Evolutionary conservation across 495 filamentous ascomycete species (phyloP).

Genomic region (Penicillium silybi): DNA sequence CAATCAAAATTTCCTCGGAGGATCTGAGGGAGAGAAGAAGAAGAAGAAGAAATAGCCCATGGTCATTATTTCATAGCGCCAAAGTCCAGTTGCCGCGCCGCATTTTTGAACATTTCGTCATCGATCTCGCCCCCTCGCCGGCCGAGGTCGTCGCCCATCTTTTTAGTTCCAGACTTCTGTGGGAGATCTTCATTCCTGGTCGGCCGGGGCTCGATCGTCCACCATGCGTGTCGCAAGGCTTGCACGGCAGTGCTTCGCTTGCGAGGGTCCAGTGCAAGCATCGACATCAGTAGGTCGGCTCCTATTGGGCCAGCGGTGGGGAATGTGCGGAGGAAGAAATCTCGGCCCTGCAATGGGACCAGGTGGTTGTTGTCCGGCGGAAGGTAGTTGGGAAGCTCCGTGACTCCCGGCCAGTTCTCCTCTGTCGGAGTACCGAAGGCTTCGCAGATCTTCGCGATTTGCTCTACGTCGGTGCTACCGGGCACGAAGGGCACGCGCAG

Average conservation of each 20-base stretch:
- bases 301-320: constrained; percentile 74
- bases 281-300: constrained; percentile 81
- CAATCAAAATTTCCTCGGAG: not conserved
- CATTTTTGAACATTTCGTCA: constrained; percentile 60
- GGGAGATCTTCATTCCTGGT: constrained; percentile 82
- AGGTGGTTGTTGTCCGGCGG: constrained; percentile 47
- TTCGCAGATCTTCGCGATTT: constrained; percentile 74
- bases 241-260: constrained; percentile 72
- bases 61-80: constrained; percentile 46
- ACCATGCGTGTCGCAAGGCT: constrained; percentile 82
- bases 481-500: constrained; percentile 75
- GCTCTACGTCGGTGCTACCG: constrained; percentile 75
- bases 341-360: constrained; percentile 59
- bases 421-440: constrained; percentile 89
- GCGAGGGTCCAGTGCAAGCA: constrained; percentile 79
- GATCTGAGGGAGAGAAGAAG: not conserved
- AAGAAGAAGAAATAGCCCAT: not conserved
- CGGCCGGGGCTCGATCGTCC: constrained; percentile 75
- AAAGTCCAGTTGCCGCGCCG: constrained; percentile 88
- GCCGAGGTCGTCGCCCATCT: constrained; percentile 81
- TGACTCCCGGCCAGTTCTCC: constrained; percentile 92
- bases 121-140: constrained; percentile 71
- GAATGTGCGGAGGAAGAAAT: constrained; percentile 69
- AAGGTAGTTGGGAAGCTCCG: constrained; percentile 71
- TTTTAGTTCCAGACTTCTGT: constrained; percentile 61